Percentiles rank a stretch among this genome's conserved stretches.
phyloP scores from a whole-genome alignment of 2,329 filamentous ascomycete species.

The Calonectria pteridis region DNA sequence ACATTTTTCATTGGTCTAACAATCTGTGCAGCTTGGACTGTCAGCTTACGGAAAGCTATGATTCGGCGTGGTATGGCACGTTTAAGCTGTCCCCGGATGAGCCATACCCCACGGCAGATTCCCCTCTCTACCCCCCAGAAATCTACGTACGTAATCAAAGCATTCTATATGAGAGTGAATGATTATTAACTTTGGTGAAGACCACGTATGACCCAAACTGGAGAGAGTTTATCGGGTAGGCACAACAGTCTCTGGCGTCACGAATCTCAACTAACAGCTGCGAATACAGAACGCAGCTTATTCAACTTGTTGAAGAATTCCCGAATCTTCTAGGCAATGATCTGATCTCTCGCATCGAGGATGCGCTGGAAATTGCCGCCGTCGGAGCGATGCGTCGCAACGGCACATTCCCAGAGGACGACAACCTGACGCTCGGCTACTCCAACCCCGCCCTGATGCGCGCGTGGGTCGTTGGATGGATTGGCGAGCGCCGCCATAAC shows the following conservation, averaged over 20 bases:
- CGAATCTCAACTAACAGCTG: background rate
- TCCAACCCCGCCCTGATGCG: conserved; percentile 58
- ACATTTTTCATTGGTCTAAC: background rate
- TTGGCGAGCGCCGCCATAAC: conserved; percentile 54
- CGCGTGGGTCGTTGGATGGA: conserved; percentile 54
- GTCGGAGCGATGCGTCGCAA: conserved; percentile 56
- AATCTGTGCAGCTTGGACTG: conserved; percentile 35
- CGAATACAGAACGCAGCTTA: conserved; percentile 43
- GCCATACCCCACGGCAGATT: conserved; percentile 52
- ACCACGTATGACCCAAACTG: conserved; percentile 48
- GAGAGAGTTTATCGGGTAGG: conserved; percentile 53
- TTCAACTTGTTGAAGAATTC: conserved; percentile 53
- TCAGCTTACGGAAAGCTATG: conserved; percentile 53
- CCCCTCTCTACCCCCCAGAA: conserved; percentile 43
- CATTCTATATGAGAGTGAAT: background rate
- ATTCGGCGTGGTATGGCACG: conserved; percentile 56
- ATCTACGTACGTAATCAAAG: conserved; percentile 20
- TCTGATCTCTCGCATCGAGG: conserved; percentile 51
- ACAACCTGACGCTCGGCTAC: conserved; percentile 55
- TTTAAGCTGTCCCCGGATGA: conserved; percentile 56
- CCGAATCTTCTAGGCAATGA: conserved; percentile 45
- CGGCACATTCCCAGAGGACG: conserved; percentile 50
- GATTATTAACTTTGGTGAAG: background rate
- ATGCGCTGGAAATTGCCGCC: conserved; percentile 51
- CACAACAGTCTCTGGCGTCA: background rate